Base-by-base conservation (phyloP, 78 protist genomes). In the Dictyostelium brefeldianum region DNA sequence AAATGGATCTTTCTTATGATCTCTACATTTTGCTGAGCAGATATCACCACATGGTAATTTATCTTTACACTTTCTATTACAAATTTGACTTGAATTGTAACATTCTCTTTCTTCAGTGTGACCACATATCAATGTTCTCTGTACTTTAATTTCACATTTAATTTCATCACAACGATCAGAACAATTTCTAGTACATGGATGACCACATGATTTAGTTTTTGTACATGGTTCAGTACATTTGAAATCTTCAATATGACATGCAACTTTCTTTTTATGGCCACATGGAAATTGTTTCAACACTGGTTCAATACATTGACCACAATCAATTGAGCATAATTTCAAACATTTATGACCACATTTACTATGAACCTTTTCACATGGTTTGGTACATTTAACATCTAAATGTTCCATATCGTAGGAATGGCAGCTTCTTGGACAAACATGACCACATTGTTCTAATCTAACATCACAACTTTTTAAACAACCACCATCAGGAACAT, bases 401-500 rank as follows among this genome's bases (percentile, higher is more conserved):
- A 18, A 27, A 73, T 89, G 96, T 25, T 94, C 27, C 1, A 6
- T 71, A 69, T 79, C 95, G 15, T 47, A 82, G 0, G 69, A n/a
- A 43, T 96, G 97, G 53, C 97, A 96, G 22, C n/a, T 12, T 36
- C 17, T 53, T 29, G 71, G 27, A 84, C 97, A 96, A 46, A 10
- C 27, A 73, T 96, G 97, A 17, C 95, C 95, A 81, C 97, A 96
- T 36, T n/a, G n/a, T 14, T 48, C 70, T 0, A 84, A 22, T 22
- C 73, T 46, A 10, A 7, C 2, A 3, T 56, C 77, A 69, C 97
- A 96, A 15, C 22, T 25, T n/a, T 18, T 22, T 3, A 31, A 14
- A 59, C 97, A 96, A 29, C 97, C 97, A 43, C 97, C 97, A n/a
- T 89, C 91, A 15, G 85, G 90, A 10, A 73, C 77, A 18, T 46